Percentiles rank a stretch among this genome's conserved stretches.
Conservation (phyloP, 2,329 filamentous ascomycete genomes). For the Pseudogymnoascus sp. region DNA sequence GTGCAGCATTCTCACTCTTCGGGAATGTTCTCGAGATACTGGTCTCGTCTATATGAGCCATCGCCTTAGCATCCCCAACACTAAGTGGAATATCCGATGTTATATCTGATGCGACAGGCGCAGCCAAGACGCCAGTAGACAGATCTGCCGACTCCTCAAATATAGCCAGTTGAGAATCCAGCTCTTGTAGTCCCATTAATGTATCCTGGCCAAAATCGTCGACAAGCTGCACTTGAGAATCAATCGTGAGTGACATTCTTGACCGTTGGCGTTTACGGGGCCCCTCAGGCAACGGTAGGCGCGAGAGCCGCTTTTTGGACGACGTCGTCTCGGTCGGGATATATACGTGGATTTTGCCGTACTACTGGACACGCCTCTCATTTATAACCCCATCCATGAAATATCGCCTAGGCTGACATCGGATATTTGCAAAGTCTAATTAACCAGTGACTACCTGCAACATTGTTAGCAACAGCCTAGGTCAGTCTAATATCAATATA, state of each 20-base stretch:
- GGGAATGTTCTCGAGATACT: neutral
- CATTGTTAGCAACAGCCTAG: constrained; percentile 3
- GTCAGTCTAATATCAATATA: constrained; percentile 8
- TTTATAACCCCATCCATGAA: constrained; percentile 22
- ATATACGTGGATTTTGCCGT: constrained; percentile 20
- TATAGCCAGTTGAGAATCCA: constrained; percentile 32
- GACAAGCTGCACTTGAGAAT: constrained; percentile 28
- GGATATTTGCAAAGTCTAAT: constrained; percentile 14
- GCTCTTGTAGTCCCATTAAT: constrained; percentile 30
- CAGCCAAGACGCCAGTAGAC: neutral
- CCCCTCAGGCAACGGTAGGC: neutral
- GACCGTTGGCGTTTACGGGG: constrained; percentile 27
- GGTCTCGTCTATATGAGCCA: neutral
- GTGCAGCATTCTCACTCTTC: constrained; percentile 3
- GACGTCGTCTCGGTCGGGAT: constrained; percentile 26
- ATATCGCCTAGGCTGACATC: constrained; percentile 20
- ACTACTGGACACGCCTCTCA: constrained; percentile 24
- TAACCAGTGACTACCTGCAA: constrained; percentile 3
- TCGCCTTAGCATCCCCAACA: neutral
- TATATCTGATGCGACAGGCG: neutral
- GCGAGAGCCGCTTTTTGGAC: neutral
- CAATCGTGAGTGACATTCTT: constrained; percentile 31
- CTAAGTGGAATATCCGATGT: constrained; percentile 1
- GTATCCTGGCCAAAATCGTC: constrained; percentile 30
- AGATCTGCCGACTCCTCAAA: constrained; percentile 25